Percentiles rank a stretch among this genome's conserved stretches.
Evolutionary conservation across 768 basidiomycete species (phyloP).

Genomic region (Hydnomerulius pinastri): DNA sequence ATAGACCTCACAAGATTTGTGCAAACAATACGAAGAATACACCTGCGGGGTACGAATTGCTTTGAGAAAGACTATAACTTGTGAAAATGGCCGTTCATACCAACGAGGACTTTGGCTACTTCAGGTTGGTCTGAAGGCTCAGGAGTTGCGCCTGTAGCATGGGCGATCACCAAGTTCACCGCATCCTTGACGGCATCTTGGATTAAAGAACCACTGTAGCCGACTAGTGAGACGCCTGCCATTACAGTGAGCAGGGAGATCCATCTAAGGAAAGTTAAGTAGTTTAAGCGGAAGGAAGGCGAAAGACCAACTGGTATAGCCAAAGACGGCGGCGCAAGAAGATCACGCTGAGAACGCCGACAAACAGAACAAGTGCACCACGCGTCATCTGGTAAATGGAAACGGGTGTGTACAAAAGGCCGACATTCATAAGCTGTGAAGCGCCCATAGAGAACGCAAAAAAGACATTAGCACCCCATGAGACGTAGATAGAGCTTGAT

Average conservation of each 20-base stretch:
- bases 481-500: constrained; percentile 5
- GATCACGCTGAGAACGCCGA: constrained; percentile 86
- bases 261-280: constrained; percentile 59
- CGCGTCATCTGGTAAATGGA: constrained; percentile 97
- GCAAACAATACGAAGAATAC: constrained; percentile 92
- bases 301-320: constrained; percentile 73
- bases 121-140: constrained; percentile 58
- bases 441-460: constrained; percentile 11
- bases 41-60: constrained; percentile 48
- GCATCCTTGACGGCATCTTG: constrained; percentile 67
- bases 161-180: constrained; percentile 19
- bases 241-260: constrained; percentile 87
- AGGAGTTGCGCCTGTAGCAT: constrained; percentile 34
- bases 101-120: constrained; percentile 72
- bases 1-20: constrained; percentile 77
- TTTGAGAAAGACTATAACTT: constrained; percentile 18
- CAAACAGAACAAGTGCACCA: constrained; percentile 91
- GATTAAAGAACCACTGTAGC: constrained; percentile 85
- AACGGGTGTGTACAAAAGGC: constrained; percentile 93
- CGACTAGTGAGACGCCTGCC: constrained; percentile 80
- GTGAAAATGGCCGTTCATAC: constrained; percentile 36
- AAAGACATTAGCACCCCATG: constrained; percentile 19
- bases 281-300: constrained; percentile 4
- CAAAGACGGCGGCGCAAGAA: constrained; percentile 86
- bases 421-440: constrained; percentile 85